Conservation (phyloP, 768 basidiomycete species). For the Cyclocybe cylindracea region DNA sequence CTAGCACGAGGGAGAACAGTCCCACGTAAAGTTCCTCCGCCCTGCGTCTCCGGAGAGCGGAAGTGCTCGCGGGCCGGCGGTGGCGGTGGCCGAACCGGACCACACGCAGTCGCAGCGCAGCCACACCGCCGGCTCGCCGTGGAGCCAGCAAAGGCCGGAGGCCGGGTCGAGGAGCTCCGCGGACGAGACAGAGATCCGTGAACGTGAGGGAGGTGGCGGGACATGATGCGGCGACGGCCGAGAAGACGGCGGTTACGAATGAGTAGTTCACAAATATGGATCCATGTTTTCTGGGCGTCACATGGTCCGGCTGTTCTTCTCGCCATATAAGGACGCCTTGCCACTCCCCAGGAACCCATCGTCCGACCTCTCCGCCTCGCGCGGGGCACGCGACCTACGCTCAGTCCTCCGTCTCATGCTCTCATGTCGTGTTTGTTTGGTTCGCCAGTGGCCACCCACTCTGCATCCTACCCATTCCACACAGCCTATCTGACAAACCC, state of each 20-base stretch:
- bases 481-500: conserved; percentile 95
- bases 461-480: conserved; percentile 9
- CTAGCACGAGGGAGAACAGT: conserved; percentile 16
- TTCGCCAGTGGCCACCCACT: conserved; percentile 41
- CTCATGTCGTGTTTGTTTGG: conserved; percentile 71
- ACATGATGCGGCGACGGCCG: conserved; percentile 10
- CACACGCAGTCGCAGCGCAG: conserved; percentile 39
- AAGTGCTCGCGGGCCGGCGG: conserved; percentile 35
- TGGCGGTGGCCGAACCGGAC: conserved; percentile 63
- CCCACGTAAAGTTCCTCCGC: conserved; percentile 47
- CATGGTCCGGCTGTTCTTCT: conserved; percentile 67
- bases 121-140: conserved; percentile 18
- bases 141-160: not conserved
- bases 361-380: conserved; percentile 50
- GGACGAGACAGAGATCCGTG: conserved; percentile 14
- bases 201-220: conserved; percentile 9
- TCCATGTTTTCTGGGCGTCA: conserved; percentile 24
- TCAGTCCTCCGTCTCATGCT: conserved; percentile 71
- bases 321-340: conserved; percentile 61
- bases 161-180: not conserved
- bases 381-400: conserved; percentile 63
- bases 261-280: conserved; percentile 15
- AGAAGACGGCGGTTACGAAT: conserved; percentile 5
- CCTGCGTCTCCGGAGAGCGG: conserved; percentile 37
- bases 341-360: conserved; percentile 58